Conservation (phyloP, 768 basidiomycete genomes). For the Cytidiella melzeri region DNA sequence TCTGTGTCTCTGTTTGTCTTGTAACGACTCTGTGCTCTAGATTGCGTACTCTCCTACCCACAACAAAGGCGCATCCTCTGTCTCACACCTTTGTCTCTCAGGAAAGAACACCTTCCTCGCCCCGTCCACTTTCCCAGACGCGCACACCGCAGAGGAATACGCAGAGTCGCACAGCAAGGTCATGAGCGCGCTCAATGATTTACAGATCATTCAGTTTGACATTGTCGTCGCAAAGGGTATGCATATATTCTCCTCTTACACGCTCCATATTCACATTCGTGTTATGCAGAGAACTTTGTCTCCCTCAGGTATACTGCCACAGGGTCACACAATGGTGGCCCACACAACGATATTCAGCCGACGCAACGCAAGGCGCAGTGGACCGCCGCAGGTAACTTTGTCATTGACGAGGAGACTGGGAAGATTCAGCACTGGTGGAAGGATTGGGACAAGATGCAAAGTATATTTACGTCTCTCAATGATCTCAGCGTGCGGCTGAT, state of each 20-base stretch:
- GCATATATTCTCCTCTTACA: background rate
- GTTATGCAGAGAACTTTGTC: slow-evolving; percentile 12
- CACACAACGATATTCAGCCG: slow-evolving; percentile 11
- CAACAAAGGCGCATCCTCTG: slow-evolving; percentile 13
- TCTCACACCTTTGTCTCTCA: slow-evolving; percentile 10
- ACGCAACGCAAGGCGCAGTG: slow-evolving; percentile 11
- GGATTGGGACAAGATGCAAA: slow-evolving; percentile 17
- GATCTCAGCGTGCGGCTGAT: background rate
- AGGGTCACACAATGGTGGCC: slow-evolving; percentile 10
- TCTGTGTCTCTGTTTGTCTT: too few species aligned
- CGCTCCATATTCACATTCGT: background rate
- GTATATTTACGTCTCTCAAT: background rate
- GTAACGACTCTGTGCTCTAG: background rate
- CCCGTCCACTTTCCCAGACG: slow-evolving; percentile 14
- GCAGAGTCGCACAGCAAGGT: slow-evolving; percentile 12
- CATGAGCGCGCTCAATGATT: slow-evolving; percentile 11
- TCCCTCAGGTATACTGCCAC: slow-evolving; percentile 14
- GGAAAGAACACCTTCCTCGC: slow-evolving; percentile 12
- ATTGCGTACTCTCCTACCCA: slow-evolving; percentile 16
- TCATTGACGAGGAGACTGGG: slow-evolving; percentile 11
- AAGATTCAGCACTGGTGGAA: slow-evolving; percentile 17
- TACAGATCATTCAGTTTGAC: slow-evolving; percentile 16
- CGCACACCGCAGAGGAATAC: slow-evolving; percentile 13
- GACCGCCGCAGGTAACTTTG: slow-evolving; percentile 16
- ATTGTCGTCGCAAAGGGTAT: slow-evolving; percentile 15